Evolutionary conservation across 2,329 filamentous ascomycete species (phyloP), one percentile per base, ranked within the genome.

Genomic region (Mycosphaerelloides madeirae): DNA sequence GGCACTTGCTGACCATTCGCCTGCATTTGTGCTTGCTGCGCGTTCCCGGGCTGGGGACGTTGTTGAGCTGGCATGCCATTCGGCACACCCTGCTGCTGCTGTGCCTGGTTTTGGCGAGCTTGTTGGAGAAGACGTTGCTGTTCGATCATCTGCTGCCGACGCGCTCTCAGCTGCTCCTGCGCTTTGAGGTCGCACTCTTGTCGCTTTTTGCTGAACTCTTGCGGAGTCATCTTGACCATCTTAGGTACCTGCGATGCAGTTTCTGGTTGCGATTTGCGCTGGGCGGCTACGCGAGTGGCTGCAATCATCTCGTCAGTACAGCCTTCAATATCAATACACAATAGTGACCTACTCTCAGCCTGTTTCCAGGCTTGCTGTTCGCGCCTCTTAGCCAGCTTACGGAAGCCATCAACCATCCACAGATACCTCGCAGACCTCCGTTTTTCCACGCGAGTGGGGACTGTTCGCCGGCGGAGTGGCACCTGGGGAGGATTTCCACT

Each of bases 321-420:
- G 7, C 28, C 28, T n/a, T 8, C 8, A 29, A 29, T 29, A n/a
- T 8, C 8, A 29, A 29, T 9, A 15, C n/a, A 14, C n/a, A 7
- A 15, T 12, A 8, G 7, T 8, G 6, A 19, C 22, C 25, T 45
- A 50, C 64, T 64, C 65, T 96, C 88, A 61, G 91, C 85, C 63
- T 93, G 87, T 71, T 97, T 97, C 62, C 93, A 88, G 20, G 81
- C 72, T 19, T 80, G 77, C 9, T 85, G 85, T 68, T 98, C 93
- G 19, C 91, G 81, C 68, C 96, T 97, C 74, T 95, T 94, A 1
- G 90, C 90, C 37, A 95, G 68, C 65, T 97, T 98, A 32, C 90
- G 81, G 87, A 97, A 96, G 3, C 87, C 87, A 67, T 97, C 91
- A 55, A 98, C 83, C 58, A 97, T 76, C 35, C 85, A 86, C 45